Base-by-base conservation (phyloP, 2,329 filamentous ascomycete species). In the Fusarium ramigenum region DNA sequence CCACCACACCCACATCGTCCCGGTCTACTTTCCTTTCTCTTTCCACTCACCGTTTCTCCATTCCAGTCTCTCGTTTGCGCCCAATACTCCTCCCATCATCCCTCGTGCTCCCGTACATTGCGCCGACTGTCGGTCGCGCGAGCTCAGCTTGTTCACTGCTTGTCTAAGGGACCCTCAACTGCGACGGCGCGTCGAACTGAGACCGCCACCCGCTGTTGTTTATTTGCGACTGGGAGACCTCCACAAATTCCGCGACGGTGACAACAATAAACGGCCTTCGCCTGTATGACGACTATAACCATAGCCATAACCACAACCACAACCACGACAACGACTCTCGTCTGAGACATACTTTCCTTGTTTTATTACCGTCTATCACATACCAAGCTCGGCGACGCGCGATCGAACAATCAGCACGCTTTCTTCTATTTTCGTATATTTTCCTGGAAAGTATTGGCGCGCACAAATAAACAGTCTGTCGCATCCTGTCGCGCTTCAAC, bases 41-140 rank as follows among this genome's bases (percentile, higher is more conserved):
- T 77, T 69, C 75, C 77, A 73, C 72, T 78, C 79, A 77, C 76
- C 75, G 77, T 78, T 77, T 70, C 73, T 74, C 77, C 69, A 78
- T 82, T 77, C 75, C 78, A 78, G 78, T 82, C 80, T 69, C 75
- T 80, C 80, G 71, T 81, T 79, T 79, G 75, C 74, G 75, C 70
- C 63, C 67, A 73, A 77, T 68, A 72, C 69, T 63, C 63, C 70
- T 61, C 63, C 69, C 67, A 68, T 66, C 71, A 64, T 73, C 64
- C 75, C 66, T 60, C 57, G 73, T 70, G 60, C 64, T 63, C 54
- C 60, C 63, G 65, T 75, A 65, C 60, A 67, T 64, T 78, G 72
- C 53, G 66, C 68, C 68, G 70, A 71, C 57, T 61, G 40, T 63
- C 67, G 69, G 75, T 72, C 52, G 61, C 67, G 69, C 63, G 62